Base-by-base conservation (phyloP, 768 basidiomycete species). In the Rhodotorula taiwanensis region DNA sequence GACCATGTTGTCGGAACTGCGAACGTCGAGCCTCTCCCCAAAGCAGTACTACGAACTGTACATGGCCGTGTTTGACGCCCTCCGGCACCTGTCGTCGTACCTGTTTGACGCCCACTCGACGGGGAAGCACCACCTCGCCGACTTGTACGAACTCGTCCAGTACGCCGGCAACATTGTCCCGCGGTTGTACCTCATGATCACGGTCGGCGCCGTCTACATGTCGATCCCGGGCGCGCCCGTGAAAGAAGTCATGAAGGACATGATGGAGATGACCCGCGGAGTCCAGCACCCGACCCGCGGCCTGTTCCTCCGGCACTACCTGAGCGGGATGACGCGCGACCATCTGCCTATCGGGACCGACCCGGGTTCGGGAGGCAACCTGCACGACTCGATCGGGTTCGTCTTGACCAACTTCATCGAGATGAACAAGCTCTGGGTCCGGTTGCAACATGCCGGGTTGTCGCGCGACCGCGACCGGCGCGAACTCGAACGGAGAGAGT, bases 341-440 rank as follows among this genome's bases (percentile, higher is more conserved):
- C 84, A 94, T 74, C 77, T 99, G n/a, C 95, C 95, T 1, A 76
- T 93, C n/a, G 90, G 90, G 13, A 75, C 78, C 47, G 89, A 89
- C 51, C 71, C 82, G 47, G 91, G 94, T 23, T 88, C 92, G 21
- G 76, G 79, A 52, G 95, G 94, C 52, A 89, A 91, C 74, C 80
- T 99, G 4, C 86, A 92, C 77, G 95, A 99, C 76, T 97, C 93
- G 1, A 94, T 89, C 66, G 83, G 84, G 5, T 98, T 98, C 74
- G 92, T 97, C 44, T 81, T 99, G 62, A 97, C 92, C 64, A 98
- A 98, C 76, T 98, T 99, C 73, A 90, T 99, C 74, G 95, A 99
- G 75, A 99, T 98, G 94, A 98, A 98, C 82, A 99, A 98, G 75
- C 85, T 98, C 28, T 98, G 95, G 95, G 94, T 99, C 5, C 88